A percentile compares a stretch with the other conserved stretches of the same genome.
Conservation (phyloP, 495 filamentous ascomycete species). For the Coniosporium apollinis region DNA sequence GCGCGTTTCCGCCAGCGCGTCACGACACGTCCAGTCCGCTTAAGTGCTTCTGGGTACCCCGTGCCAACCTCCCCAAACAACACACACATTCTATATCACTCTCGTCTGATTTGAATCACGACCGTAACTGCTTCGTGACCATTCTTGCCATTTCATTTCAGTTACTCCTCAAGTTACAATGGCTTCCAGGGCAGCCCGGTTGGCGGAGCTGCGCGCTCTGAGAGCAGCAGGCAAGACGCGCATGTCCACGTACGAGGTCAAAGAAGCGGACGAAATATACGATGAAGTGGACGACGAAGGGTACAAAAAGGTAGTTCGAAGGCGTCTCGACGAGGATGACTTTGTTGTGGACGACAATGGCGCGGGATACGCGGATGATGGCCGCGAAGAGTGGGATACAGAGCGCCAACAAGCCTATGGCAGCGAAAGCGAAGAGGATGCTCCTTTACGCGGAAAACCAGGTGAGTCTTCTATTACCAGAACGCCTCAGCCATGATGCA, state of each 20-base stretch:
- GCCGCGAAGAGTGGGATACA: slow-evolving; percentile 87
- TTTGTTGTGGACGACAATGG: slow-evolving; percentile 59
- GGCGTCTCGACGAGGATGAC: slow-evolving; percentile 82
- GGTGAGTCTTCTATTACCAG: slow-evolving; percentile 20
- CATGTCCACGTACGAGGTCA: slow-evolving; percentile 72
- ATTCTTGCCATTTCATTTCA: too few species aligned
- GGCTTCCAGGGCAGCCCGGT: slow-evolving; percentile 18
- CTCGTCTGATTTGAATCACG: too few species aligned
- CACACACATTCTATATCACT: too few species aligned
- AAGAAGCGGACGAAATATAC: slow-evolving; percentile 72
- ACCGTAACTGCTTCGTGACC: too few species aligned
- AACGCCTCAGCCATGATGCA: background rate
- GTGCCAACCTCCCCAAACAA: too few species aligned
- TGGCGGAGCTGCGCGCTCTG: slow-evolving; percentile 72
- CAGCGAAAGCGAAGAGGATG: slow-evolving; percentile 54
- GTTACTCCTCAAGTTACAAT: slow-evolving; percentile 7
- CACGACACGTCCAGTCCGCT: too few species aligned
- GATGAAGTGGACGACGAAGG: slow-evolving; percentile 94
- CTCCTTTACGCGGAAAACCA: slow-evolving; percentile 47
- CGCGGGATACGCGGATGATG: slow-evolving; percentile 72
- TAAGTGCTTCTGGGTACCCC: too few species aligned
- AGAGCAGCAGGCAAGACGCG: slow-evolving; percentile 81
- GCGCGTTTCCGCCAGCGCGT: too few species aligned
- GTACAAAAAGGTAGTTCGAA: slow-evolving; percentile 88
- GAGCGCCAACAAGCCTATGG: slow-evolving; percentile 40